Base-by-base conservation (phyloP, 1,284 basidiomycete species). In the Irpex sp. region DNA sequence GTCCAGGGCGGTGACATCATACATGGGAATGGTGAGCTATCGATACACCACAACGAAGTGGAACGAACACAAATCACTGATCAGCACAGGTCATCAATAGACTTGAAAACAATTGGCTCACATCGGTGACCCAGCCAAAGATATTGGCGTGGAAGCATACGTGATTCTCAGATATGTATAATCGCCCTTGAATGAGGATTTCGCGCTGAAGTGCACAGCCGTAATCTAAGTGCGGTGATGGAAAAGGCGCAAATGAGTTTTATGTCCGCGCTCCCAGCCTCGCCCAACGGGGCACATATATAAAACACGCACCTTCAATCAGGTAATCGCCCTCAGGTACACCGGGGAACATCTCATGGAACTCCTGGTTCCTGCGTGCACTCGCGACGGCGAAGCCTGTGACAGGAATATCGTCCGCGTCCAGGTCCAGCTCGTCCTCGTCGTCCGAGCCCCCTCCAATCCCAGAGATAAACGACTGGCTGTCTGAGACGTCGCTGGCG, bases 81-180 rank as follows among this genome's bases (percentile, higher is more conserved):
- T 44, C 40, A 44, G 40, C 40, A 44, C 11, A 51, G 49, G 7
- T 51, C 17, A 51, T 51, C 13, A 51, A 9, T 17, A 6, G 8
- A 51, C 7, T 15, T n/a, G 54, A 21, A 36, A 17, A 15, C 37
- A 52, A 36, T 21, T 2, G 51, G 81, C 93, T 76, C 73, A 96
- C 94, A 73, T 97, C 92, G 17, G 96, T 98, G 63, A 98, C 92
- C 97, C 97, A 99, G 55, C 97, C 97, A 76, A 99, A 97, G 61
- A 99, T 98, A 75, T 98, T 99, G 21, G 97, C 96, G 72, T 99
- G 93, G 81, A 99, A 99, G 78, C 94, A 98, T 15, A 98, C 85
- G 74, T 98, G 96, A 76, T 98, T 97, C 77, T 99, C 97, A 1
- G 96, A 98, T 26, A 99, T 94, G 77, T 99, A 99, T 59, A 99